phyloP scores from a whole-genome alignment of 2,329 filamentous ascomycete species.

The Akanthomyces dipterigenus region DNA sequence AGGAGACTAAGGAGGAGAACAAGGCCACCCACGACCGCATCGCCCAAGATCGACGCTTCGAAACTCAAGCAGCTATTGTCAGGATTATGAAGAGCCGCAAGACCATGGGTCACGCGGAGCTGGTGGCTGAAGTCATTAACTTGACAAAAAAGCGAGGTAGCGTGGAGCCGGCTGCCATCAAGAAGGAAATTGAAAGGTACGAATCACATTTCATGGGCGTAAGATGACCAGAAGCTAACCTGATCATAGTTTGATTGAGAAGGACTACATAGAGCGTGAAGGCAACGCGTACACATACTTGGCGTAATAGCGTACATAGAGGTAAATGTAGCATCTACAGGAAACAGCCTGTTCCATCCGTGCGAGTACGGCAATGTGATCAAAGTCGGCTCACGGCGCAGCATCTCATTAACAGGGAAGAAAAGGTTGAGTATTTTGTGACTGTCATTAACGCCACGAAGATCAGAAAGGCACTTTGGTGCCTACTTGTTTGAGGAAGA shows the following conservation, averaged over 20 bases:
- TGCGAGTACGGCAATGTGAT: no score
- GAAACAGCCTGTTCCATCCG: no score
- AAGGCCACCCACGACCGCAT: conserved; percentile 89
- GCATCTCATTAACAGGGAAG: no score
- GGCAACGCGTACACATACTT: conserved; percentile 66
- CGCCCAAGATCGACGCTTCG: conserved; percentile 82
- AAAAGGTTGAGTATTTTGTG: no score
- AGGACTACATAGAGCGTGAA: conserved; percentile 83
- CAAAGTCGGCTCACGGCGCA: no score
- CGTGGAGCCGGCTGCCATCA: conserved; percentile 80
- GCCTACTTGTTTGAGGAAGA: no score
- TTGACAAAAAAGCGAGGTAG: conserved; percentile 82
- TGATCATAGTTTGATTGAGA: conserved; percentile 69
- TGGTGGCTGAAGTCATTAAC: conserved; percentile 87
- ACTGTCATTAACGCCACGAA: no score
- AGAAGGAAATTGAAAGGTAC: conserved; percentile 93
- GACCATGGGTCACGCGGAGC: conserved; percentile 74
- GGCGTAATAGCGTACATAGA: conserved; percentile 37
- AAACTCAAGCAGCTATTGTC: conserved; percentile 95
- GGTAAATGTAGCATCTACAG: not conserved
- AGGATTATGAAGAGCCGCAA: conserved; percentile 95
- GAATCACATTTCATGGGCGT: conserved; percentile 21
- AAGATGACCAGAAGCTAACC: conserved; percentile 6
- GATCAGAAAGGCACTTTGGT: no score
- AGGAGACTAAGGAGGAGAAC: conserved; percentile 93